Conservation (phyloP, 192 early-diverging fungal genomes). For the Coemansia sp. region DNA sequence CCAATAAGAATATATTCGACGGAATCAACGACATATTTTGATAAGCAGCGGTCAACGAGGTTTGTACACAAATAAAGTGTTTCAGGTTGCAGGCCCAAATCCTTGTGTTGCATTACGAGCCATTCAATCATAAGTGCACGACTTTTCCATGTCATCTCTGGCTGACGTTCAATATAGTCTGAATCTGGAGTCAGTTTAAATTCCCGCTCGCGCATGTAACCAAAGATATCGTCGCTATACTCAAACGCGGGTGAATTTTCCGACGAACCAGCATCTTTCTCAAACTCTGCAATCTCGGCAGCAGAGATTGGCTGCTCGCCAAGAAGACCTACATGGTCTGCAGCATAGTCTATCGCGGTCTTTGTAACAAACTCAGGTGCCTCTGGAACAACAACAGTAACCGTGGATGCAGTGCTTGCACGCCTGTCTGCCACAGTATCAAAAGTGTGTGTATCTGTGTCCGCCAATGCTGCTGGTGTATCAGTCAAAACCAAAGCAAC, state of each 20-base stretch:
- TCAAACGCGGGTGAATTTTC: slow-evolving; percentile 57
- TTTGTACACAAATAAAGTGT: slow-evolving; percentile 59
- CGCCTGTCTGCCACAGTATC: no score
- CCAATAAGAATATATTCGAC: slow-evolving; percentile 60
- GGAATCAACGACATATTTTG: slow-evolving; percentile 40
- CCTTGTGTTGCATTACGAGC: slow-evolving; percentile 58
- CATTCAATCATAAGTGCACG: slow-evolving; percentile 58
- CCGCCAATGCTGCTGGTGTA: no score
- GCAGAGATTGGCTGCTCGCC: slow-evolving; percentile 33
- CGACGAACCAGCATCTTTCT: slow-evolving; percentile 16
- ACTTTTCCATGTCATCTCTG: slow-evolving; percentile 52
- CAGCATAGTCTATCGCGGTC: slow-evolving; percentile 45
- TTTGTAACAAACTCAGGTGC: slow-evolving; percentile 25
- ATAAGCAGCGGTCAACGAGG: slow-evolving; percentile 62
- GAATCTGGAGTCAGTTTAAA: slow-evolving; percentile 54
- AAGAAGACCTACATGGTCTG: slow-evolving; percentile 35
- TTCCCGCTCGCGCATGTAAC: slow-evolving; percentile 62
- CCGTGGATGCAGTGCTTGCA: no score
- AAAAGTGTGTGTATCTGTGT: no score
- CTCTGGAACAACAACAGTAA: no score
- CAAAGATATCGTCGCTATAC: slow-evolving; percentile 63
- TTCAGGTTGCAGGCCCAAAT: slow-evolving; percentile 61
- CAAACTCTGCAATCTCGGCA: slow-evolving; percentile 25
- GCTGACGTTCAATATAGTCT: slow-evolving; percentile 55
- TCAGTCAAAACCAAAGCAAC: no score